Base-by-base conservation (phyloP, 768 basidiomycete species). In the Termitomyces sp. region DNA sequence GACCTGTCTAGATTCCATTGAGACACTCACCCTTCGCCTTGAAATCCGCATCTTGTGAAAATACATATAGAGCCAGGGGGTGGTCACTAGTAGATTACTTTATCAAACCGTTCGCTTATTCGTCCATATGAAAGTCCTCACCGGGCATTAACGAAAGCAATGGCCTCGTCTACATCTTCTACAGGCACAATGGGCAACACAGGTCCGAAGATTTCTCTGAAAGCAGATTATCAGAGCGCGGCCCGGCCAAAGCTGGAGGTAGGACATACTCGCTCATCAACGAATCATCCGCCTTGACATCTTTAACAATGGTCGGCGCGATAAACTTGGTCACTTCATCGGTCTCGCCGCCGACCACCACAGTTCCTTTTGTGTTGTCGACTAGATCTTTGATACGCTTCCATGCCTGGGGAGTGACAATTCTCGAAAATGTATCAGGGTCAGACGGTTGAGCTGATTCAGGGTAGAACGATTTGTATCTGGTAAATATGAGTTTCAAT, bases 131-230 rank as follows among this genome's bases (percentile, higher is more conserved):
- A 17, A 69, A 75, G 22, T 49, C 83, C 35, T 56, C 28, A 56
- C 88, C 74, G 75, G 15, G 68, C 67, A 60, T 86, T 86, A 51
- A 93, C 77, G 54, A 83, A 84, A 11, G 79, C 76, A 55, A 93
- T 83, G 3, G 85, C 91, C 38, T 81, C 84, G 34, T 91, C 88
- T 7, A 89, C 51, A 53, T 78, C 66, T n/a, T 85, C 79, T 24
- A 93, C 83, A 0, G 85, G 79, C 0, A 94, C 71, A 40, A 95
- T 75, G 3, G 90, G 86, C 22, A 95, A 71, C 10, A 95, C 60
- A 8, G 93, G 92, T 0, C 91, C 93, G 61, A 95, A 93, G 42
- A 93, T 77, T 63, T 94, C 93, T 57, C 90, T 91, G 58, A 0
- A 15, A 45, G 60, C 0, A 17, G 35, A 46, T 28, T 3, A 49